These are phyloP conservation scores for Bipolaris bicolor DNA, from an alignment of 2,329 filamentous ascomycete species.

Conservation along the genomic window DNA sequence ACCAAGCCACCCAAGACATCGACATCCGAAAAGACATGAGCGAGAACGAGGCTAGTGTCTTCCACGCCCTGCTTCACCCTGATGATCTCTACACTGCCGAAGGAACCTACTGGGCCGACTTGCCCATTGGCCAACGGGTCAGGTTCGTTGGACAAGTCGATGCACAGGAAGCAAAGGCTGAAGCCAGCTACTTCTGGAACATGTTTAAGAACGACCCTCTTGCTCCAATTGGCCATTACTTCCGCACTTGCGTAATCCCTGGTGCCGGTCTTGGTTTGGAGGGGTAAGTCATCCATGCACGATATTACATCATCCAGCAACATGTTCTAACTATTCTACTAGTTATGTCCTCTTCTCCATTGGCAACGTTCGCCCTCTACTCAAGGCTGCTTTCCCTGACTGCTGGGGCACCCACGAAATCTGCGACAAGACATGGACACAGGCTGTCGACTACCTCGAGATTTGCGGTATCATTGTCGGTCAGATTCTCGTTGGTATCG, in stretches of 20 bases:
- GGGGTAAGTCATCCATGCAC: slow-evolving; percentile 54
- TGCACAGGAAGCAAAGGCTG: slow-evolving; percentile 69
- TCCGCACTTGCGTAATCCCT: slow-evolving; percentile 87
- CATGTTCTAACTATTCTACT: slow-evolving; percentile 3
- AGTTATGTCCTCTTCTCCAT: slow-evolving; percentile 97
- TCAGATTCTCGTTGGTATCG: slow-evolving; percentile 83
- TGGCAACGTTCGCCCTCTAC: slow-evolving; percentile 86
- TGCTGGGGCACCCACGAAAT: slow-evolving; percentile 74
- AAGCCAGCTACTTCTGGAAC: slow-evolving; percentile 69
- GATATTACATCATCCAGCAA: not conserved
- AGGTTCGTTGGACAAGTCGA: slow-evolving; percentile 79
- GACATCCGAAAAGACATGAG: slow-evolving; percentile 58
- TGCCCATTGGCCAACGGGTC: slow-evolving; percentile 72
- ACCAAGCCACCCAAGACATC: slow-evolving; percentile 51
- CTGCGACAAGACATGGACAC: slow-evolving; percentile 81
- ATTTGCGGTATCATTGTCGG: slow-evolving; percentile 92
- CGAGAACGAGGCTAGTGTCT: slow-evolving; percentile 65
- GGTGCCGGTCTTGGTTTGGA: slow-evolving; percentile 91
- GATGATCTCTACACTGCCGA: slow-evolving; percentile 85
- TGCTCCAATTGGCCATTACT: slow-evolving; percentile 83
- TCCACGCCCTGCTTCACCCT: slow-evolving; percentile 81
- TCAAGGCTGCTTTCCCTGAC: slow-evolving; percentile 72
- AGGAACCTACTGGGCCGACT: slow-evolving; percentile 91
- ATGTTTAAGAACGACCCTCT: slow-evolving; percentile 90
- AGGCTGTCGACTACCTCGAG: slow-evolving; percentile 87